Base-by-base conservation (phyloP, 2,329 filamentous ascomycete genomes). In the Colletotrichum siamense region DNA sequence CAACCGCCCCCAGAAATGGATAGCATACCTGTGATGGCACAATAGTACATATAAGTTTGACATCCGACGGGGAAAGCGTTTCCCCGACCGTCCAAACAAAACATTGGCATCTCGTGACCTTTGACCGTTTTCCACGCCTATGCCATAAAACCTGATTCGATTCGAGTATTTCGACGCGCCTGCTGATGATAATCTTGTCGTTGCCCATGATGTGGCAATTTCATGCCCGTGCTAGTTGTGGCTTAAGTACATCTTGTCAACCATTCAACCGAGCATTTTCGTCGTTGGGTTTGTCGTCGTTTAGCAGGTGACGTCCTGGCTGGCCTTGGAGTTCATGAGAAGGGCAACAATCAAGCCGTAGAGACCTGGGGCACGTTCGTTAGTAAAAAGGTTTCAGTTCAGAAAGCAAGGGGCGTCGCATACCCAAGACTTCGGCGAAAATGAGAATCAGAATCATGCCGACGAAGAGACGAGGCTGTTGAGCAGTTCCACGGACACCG, bases 391-490 rank as follows among this genome's bases (percentile, higher is more conserved):
- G 24, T 18, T 34, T 55, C 28, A 9, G 34, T 16, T 22, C 22
- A 36, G 6, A 55, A 18, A 69, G 15, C 68, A 69, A 28, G 16
- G 15, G 16, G 18, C 22, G 28, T 36, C 32, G 89, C 94, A 78
- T 90, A 97, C 96, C 96, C 94, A 98, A 89, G 81, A 98, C 96
- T 96, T 98, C 96, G 81, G 96, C 96, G 91, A 98, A 98, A 96
- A 98, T 98, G 89, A 98, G 95, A 90, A 98, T 98, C 86, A 98
- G 88, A 88, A 98, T 98, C 96, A 98, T 98, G 88, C 96, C 96
- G 85, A 98, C 96, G 88, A 98, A 98, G 81, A 98, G 91, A 85
- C 94, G 91, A 78, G 94, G 94, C 86, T 96, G 94, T 85, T 96
- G 94, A 75, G 95, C 94, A 79, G 94, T 95, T 89, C 95, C 95